A percentile compares a stretch with the other conserved stretches of the same genome.
These are phyloP conservation scores for Arbutus unedo DNA, from an alignment of 148 eudicot genomes.

Conservation along the genomic window DNA sequence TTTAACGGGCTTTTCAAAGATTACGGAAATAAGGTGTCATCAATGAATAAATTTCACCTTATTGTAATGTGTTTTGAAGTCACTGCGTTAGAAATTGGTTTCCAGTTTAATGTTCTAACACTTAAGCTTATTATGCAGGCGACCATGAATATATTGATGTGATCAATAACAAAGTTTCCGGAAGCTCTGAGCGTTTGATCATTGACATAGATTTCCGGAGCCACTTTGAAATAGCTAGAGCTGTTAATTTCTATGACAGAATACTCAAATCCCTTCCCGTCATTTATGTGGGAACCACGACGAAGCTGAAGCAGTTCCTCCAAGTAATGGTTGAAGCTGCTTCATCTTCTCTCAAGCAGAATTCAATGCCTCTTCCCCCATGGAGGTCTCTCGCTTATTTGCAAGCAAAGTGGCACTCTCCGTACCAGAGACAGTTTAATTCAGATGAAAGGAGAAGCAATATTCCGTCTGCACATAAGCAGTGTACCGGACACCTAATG, in stretches of 20 bases:
- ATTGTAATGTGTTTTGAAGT: not conserved
- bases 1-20: not conserved
- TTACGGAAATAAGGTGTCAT: not conserved
- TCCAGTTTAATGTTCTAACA: not conserved
- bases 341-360: constrained; percentile 70
- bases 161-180: constrained; percentile 36
- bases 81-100: not conserved
- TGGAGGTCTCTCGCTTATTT: constrained; percentile 89
- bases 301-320: constrained; percentile 67
- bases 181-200: constrained; percentile 55
- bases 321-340: constrained; percentile 89
- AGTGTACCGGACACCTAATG: constrained; percentile 63
- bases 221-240: constrained; percentile 95
- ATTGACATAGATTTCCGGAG: constrained; percentile 81
- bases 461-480: constrained; percentile 36
- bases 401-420: constrained; percentile 85
- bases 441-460: constrained; percentile 29
- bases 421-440: constrained; percentile 42
- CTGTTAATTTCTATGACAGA: constrained; percentile 69
- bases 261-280: constrained; percentile 72
- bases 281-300: constrained; percentile 60
- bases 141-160: constrained; percentile 88
- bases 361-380: constrained; percentile 93
- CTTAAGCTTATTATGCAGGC: constrained; percentile 37
- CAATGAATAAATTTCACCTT: not conserved